Evolutionary conservation across 495 filamentous ascomycete species (phyloP).

Genomic region (Talaromyces stipitatus): DNA sequence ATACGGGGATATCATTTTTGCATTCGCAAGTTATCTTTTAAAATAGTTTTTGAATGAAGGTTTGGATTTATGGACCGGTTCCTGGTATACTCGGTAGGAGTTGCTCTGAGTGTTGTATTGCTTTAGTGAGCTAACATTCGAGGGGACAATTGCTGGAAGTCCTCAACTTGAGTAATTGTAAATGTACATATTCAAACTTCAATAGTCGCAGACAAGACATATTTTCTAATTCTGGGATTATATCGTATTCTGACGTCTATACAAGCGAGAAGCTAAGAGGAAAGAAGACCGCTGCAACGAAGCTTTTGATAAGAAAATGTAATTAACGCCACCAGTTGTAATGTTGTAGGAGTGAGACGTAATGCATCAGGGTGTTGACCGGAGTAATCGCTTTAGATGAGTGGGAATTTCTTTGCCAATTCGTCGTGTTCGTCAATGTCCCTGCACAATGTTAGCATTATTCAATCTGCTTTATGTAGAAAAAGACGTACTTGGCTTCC

Average conservation of each 20-base stretch:
- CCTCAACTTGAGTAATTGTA: background rate
- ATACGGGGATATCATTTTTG: background rate
- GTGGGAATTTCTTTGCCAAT: constrained; percentile 50
- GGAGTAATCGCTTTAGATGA: constrained; percentile 18
- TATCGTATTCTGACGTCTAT: background rate
- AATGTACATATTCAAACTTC: background rate
- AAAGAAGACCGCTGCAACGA: background rate
- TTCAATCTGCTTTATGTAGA: background rate
- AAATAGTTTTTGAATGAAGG: background rate
- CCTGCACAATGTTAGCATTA: constrained; percentile 21
- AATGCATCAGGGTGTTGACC: constrained; percentile 1
- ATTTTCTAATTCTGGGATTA: background rate
- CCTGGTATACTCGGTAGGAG: no score
- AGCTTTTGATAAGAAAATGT: background rate
- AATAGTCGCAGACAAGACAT: background rate
- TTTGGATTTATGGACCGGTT: no score
- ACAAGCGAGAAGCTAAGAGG: background rate
- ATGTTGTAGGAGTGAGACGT: background rate
- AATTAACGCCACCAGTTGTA: background rate
- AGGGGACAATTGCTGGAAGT: background rate
- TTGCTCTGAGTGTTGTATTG: background rate
- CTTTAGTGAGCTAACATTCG: no score
- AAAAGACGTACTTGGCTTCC: constrained; percentile 68
- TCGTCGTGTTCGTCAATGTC: constrained; percentile 91
- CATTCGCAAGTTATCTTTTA: background rate